Conservation (phyloP, 805 yeast species). For the Wickerhamomyces bovis region DNA sequence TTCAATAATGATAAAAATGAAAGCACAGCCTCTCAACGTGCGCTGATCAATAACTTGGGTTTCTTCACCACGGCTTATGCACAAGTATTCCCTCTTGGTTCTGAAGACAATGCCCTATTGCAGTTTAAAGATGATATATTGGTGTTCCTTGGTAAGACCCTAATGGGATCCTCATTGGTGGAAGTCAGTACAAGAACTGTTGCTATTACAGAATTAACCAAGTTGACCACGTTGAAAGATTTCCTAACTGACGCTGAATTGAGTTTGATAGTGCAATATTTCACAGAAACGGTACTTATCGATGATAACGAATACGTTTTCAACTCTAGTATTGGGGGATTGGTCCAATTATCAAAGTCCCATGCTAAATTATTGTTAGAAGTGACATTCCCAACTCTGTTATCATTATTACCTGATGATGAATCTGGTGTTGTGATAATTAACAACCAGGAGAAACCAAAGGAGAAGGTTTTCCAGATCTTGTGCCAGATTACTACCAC, state of each 20-base stretch:
- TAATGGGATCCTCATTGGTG: slow-evolving; percentile 58
- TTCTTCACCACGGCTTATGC: slow-evolving; percentile 47
- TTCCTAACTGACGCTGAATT: slow-evolving; percentile 52
- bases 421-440: slow-evolving; percentile 24
- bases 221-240: slow-evolving; percentile 42
- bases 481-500: slow-evolving; percentile 24
- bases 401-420: slow-evolving; percentile 46
- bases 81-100: slow-evolving; percentile 35
- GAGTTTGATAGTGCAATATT: slow-evolving; percentile 54
- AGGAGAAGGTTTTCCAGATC: slow-evolving; percentile 23
- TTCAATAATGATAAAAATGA: slow-evolving; percentile 30
- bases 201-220: slow-evolving; percentile 58
- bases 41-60: slow-evolving; percentile 53
- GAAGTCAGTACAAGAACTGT: slow-evolving; percentile 67
- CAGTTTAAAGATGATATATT: slow-evolving; percentile 61
- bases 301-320: slow-evolving; percentile 47
- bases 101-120: slow-evolving; percentile 31
- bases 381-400: slow-evolving; percentile 44
- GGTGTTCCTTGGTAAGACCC: slow-evolving; percentile 58
- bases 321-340: slow-evolving; percentile 47
- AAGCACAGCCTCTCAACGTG: slow-evolving; percentile 53
- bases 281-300: slow-evolving; percentile 54
- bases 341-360: slow-evolving; percentile 40
- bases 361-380: slow-evolving; percentile 39
- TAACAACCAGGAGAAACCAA: slow-evolving; percentile 21